Base-by-base conservation (phyloP, 2,329 filamentous ascomycete species). In the Venturia effusa region DNA sequence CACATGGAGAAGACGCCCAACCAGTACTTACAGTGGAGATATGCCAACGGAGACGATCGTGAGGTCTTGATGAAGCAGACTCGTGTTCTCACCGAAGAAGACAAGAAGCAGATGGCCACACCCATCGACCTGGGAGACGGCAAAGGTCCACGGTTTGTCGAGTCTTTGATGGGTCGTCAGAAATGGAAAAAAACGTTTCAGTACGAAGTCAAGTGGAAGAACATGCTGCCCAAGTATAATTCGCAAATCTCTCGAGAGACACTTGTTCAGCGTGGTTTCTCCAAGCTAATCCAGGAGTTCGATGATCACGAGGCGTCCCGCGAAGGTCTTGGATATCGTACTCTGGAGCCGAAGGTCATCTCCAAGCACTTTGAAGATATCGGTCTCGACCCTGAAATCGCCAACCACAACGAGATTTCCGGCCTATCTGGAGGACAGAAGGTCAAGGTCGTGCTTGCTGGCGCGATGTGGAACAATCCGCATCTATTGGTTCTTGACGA, bases 161-260 rank as follows among this genome's bases (percentile, higher is more conserved):
- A 99, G 75, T 81, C 89, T 19, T 82, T 99, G 34, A 95, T 99
- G 70, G 94, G 94, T 81, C 89, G 94, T 70, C 92, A 97, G 75
- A 99, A 99, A 81, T 97, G 85, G 81, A 97, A 99, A 87, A 99
- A 99, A 85, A 89, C 88, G 48, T 97, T 96, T 84, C 92, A 97
- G 81, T 97, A 97, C 74, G 93, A 97, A 81, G 86, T 97, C 84
- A 97, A 97, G 84, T 99, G 94, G 94, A 80, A 88, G 67, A 83
- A 85, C 68, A 84, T 91, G 77, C 82, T 97, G 24, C 94, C 94
- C 66, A 99, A 97, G 82, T 81, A 88, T 83, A 99, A 99, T 83
- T 87, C 85, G 66, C 89, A 92, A 80, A 87, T 99, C 70, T 96
- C 92, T 4, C 90, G 94, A 61, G 94, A 99, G 78, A 99, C 92